phyloP scores from a whole-genome alignment of 2,329 filamentous ascomycete species.

The Botrytis fragariae region DNA sequence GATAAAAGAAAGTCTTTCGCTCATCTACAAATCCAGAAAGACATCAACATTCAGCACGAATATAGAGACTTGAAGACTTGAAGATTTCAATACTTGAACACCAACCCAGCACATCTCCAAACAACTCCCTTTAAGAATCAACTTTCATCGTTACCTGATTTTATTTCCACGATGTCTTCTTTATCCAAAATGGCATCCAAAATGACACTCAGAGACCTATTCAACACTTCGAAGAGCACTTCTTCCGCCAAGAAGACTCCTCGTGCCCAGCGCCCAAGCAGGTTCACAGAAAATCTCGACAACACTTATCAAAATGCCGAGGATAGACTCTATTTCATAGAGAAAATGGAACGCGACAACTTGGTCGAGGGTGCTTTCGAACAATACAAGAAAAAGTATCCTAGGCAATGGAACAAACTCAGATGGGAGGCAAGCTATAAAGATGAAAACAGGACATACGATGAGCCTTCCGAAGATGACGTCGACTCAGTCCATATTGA shows the following conservation, averaged over 20 bases:
- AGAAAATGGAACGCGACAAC: neutral
- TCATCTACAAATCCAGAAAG: neutral
- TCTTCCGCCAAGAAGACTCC: neutral
- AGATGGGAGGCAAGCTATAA: neutral
- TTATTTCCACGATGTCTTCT: neutral
- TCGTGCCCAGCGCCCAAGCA: neutral
- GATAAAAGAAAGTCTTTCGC: neutral
- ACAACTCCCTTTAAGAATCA: fast-evolving
- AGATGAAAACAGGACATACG: fast-evolving
- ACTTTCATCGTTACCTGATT: too few species aligned
- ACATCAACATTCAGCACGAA: neutral
- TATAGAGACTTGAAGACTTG: neutral
- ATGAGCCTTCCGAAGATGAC: neutral
- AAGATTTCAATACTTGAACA: neutral
- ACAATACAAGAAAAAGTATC: neutral
- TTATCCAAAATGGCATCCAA: neutral
- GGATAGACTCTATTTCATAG: neutral
- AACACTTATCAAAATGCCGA: neutral
- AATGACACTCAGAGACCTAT: neutral
- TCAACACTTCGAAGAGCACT: too few species aligned
- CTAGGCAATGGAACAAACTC: neutral
- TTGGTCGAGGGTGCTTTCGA: neutral
- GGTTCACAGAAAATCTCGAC: neutral
- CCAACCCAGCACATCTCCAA: neutral
- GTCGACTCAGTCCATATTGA: neutral